Conservation (phyloP, 805 yeast genomes). For the Teunomyces lycoperdinae region DNA sequence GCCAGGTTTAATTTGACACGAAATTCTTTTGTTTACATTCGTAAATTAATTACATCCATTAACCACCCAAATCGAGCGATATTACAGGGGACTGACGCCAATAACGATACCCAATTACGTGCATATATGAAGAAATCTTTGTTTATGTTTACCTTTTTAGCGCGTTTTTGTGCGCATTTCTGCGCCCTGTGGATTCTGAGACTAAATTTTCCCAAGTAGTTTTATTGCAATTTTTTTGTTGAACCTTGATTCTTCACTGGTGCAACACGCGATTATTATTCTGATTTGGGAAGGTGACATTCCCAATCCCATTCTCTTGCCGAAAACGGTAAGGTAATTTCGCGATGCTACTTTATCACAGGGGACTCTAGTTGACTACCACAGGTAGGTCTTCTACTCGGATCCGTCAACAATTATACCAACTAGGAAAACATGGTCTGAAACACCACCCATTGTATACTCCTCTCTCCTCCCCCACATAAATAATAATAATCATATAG, state of each 20-base stretch:
- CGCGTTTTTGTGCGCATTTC: slow-evolving; percentile 1
- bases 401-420: background rate
- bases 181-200: background rate
- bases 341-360: background rate
- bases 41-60: slow-evolving; percentile 1
- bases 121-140: slow-evolving; percentile 1
- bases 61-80: slow-evolving; percentile 2
- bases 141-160: slow-evolving; percentile 2
- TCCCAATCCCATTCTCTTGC: background rate
- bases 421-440: background rate
- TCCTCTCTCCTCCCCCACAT: no score
- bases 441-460: no score
- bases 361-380: background rate
- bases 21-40: slow-evolving; percentile 1
- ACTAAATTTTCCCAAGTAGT: slow-evolving; percentile 1
- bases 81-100: slow-evolving; percentile 4
- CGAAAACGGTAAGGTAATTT: background rate
- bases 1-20: background rate
- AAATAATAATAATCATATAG: no score
- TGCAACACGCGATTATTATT: background rate
- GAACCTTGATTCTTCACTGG: background rate
- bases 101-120: slow-evolving; percentile 2
- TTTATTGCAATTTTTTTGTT: background rate
- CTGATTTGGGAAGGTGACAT: slow-evolving; percentile 1
- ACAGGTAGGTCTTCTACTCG: background rate